These are phyloP conservation scores for Coccomyxa sp. DNA, from an alignment of 139 green algal species.

Conservation along the genomic window DNA sequence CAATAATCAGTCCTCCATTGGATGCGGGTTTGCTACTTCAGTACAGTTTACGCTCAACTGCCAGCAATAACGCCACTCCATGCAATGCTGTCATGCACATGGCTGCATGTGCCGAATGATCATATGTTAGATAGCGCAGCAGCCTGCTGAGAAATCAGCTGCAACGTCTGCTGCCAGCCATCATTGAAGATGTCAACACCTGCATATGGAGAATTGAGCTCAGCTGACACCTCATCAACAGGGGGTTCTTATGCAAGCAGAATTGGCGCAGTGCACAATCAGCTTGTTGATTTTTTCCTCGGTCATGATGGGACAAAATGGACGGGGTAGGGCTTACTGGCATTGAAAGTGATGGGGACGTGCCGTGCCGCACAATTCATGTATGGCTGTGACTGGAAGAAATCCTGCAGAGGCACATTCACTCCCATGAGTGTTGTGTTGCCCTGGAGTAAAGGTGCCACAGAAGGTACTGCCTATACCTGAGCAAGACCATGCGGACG, in stretches of 20 bases:
- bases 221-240: not conserved
- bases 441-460: not conserved
- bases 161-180: not conserved
- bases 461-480: not conserved
- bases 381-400: not conserved
- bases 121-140: not conserved
- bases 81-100: too few relatives aligned
- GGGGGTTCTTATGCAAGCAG: not conserved
- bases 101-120: not conserved
- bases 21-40: too few relatives aligned
- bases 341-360: not conserved
- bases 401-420: not conserved
- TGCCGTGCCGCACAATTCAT: not conserved
- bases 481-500: not conserved
- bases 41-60: too few relatives aligned
- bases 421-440: not conserved
- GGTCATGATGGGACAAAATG: not conserved
- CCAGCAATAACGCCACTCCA: too few relatives aligned
- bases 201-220: not conserved
- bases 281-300: not conserved
- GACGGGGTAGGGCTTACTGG: not conserved
- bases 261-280: not conserved
- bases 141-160: not conserved
- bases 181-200: not conserved
- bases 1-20: too few relatives aligned